phyloP scores from a whole-genome alignment of 2,329 filamentous ascomycete genomes.

The Venturia effusa region DNA sequence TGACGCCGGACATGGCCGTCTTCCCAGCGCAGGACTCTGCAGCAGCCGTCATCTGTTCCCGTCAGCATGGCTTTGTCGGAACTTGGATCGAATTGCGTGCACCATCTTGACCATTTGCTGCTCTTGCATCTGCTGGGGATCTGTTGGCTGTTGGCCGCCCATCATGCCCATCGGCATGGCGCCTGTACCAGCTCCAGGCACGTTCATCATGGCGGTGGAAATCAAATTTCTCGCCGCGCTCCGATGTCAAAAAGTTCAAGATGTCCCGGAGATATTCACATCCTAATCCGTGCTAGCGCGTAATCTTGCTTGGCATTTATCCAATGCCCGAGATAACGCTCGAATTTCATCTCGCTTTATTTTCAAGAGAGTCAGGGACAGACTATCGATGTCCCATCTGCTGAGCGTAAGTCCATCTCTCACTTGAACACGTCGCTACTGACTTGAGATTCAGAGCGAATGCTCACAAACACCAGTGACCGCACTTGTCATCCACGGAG shows the following conservation, averaged over 20 bases:
- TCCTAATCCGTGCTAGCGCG: neutral
- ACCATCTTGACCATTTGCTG: constrained; percentile 38
- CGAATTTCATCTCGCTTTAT: neutral
- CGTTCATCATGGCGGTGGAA: neutral
- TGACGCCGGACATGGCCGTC: constrained; percentile 77
- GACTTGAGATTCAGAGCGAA: neutral
- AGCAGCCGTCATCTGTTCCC: constrained; percentile 57
- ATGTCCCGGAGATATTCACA: neutral
- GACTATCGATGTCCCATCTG: neutral
- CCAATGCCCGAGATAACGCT: neutral
- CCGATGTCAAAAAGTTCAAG: neutral
- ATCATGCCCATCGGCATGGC: constrained; percentile 1
- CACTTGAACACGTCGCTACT: neutral
- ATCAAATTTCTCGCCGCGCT: neutral
- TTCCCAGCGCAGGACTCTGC: constrained; percentile 94
- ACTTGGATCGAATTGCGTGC: constrained; percentile 13
- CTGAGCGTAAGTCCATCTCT: neutral
- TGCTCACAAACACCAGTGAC: constrained; percentile 9
- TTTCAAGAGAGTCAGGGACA: neutral
- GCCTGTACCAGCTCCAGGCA: constrained; percentile 2
- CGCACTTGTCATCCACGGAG: neutral
- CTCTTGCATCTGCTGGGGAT: constrained; percentile 28
- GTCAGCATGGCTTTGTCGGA: neutral
- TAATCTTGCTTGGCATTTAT: neutral
- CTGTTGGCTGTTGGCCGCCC: constrained; percentile 17